These are phyloP conservation scores for Colletotrichum musicola DNA, from an alignment of 2,329 filamentous ascomycete genomes.

Conservation along the genomic window DNA sequence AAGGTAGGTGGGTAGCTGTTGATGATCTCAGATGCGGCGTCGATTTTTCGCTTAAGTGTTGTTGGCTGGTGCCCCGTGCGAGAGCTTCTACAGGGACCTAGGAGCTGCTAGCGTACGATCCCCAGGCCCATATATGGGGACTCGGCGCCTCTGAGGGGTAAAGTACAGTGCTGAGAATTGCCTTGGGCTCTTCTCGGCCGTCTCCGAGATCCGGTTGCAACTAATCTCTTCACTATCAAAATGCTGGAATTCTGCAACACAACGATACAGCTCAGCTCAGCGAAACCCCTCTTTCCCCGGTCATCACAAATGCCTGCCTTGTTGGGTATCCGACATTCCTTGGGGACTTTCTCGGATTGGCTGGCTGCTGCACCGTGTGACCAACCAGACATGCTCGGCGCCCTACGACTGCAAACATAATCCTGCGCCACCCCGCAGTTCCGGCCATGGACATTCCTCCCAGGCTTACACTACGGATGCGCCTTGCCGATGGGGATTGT, in stretches of 20 bases:
- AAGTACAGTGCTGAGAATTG: background rate
- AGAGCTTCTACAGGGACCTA: constrained; percentile 3
- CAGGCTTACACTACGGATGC: constrained; percentile 8
- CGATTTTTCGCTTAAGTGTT: background rate
- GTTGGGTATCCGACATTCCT: constrained; percentile 16
- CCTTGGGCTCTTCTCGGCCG: constrained; percentile 12
- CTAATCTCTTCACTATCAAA: constrained; percentile 30
- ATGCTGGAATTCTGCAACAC: constrained; percentile 21
- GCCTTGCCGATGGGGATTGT: constrained; percentile 52
- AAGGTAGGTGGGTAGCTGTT: background rate
- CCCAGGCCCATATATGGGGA: constrained; percentile 22
- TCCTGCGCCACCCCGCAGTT: constrained; percentile 30
- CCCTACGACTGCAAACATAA: background rate
- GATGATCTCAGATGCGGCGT: constrained; percentile 23
- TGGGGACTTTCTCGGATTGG: constrained; percentile 15
- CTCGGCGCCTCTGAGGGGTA: too few relatives aligned
- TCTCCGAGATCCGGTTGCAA: constrained; percentile 32
- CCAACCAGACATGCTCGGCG: constrained; percentile 7
- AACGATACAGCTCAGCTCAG: background rate
- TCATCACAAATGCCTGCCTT: constrained; percentile 23
- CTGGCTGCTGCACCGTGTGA: constrained; percentile 20
- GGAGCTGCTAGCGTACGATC: background rate
- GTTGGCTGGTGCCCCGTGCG: constrained; percentile 20
- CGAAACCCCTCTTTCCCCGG: background rate
- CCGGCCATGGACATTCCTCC: background rate